Evolutionary conservation across 2,329 filamentous ascomycete genomes (phyloP).

Genomic region (Ophiognomonia clavigignenti-juglandacearum): DNA sequence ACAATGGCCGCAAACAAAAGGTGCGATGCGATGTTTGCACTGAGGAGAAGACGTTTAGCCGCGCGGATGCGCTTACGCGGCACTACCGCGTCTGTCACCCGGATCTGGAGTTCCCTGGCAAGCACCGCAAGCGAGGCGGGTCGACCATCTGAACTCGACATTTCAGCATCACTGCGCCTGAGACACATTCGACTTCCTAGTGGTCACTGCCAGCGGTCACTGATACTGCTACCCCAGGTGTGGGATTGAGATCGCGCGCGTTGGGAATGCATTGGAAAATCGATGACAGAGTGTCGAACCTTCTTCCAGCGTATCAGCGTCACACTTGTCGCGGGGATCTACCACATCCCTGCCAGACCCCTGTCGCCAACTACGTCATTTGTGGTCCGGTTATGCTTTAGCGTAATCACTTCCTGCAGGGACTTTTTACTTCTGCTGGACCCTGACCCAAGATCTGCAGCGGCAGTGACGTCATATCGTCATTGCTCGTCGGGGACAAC

Average conservation of each 20-base stretch:
- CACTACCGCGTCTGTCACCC: conserved; percentile 95
- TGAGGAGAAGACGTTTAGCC: conserved; percentile 95
- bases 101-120: conserved; percentile 75
- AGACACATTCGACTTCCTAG: background rate
- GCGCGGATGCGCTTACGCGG: conserved; percentile 87
- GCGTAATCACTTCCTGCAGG: conserved; percentile 6
- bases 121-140: conserved; percentile 38
- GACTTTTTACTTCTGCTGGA: conserved; percentile 1
- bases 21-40: conserved; percentile 89
- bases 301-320: background rate
- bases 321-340: background rate
- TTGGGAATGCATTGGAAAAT: background rate
- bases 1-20: conserved; percentile 91
- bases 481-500: conserved; percentile 4
- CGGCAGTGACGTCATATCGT: conserved; percentile 6
- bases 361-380: background rate
- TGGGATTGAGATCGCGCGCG: background rate
- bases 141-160: conserved; percentile 11
- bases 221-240: background rate
- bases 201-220: background rate
- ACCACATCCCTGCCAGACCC: background rate
- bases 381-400: background rate
- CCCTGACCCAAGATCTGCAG: conserved; percentile 1
- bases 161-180: background rate
- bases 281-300: background rate